A percentile compares a stretch with the other conserved stretches of the same genome.
These are phyloP conservation scores for Aphelidium insulamus DNA, from an alignment of 371 early-diverging fungal genomes.

Conservation along the genomic window DNA sequence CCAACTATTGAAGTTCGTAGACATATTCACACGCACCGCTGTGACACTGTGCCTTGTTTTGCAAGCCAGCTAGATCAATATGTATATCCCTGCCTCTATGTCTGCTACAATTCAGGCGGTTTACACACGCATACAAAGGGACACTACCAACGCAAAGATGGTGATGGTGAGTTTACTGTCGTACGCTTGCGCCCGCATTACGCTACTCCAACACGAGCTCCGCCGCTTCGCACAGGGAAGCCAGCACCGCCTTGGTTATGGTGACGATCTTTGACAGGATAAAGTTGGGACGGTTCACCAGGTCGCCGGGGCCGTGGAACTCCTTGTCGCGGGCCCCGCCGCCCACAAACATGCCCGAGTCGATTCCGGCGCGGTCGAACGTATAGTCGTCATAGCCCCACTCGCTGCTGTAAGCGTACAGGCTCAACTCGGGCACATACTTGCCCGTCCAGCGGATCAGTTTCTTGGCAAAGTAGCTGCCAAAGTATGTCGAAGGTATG, in stretches of 20 bases:
- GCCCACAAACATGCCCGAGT: constrained; percentile 14
- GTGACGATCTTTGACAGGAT: constrained; percentile 11
- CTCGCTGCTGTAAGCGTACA: constrained; percentile 10
- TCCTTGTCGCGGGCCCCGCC: constrained; percentile 15
- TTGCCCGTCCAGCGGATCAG: constrained; percentile 9
- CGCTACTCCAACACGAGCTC: too few species aligned
- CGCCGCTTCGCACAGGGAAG: constrained; percentile 10
- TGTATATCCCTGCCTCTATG: too few species aligned
- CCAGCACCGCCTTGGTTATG: constrained; percentile 11
- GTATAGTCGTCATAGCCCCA: constrained; percentile 17
- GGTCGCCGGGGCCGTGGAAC: constrained; percentile 15
- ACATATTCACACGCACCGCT: too few species aligned
- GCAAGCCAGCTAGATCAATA: too few species aligned
- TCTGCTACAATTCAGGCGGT: too few species aligned
- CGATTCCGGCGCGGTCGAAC: constrained; percentile 12
- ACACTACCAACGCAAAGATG: too few species aligned
- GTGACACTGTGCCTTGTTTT: too few species aligned
- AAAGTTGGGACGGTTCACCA: constrained; percentile 12
- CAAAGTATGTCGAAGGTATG: constrained; percentile 11
- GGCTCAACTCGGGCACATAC: constrained; percentile 12
- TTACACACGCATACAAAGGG: too few species aligned
- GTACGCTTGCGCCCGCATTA: too few species aligned
- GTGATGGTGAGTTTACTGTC: too few species aligned
- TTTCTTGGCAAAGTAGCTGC: constrained; percentile 7
- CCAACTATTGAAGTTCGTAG: too few species aligned